phyloP scores from a whole-genome alignment of 257 asterid species.

The Cinchona pubescens region DNA sequence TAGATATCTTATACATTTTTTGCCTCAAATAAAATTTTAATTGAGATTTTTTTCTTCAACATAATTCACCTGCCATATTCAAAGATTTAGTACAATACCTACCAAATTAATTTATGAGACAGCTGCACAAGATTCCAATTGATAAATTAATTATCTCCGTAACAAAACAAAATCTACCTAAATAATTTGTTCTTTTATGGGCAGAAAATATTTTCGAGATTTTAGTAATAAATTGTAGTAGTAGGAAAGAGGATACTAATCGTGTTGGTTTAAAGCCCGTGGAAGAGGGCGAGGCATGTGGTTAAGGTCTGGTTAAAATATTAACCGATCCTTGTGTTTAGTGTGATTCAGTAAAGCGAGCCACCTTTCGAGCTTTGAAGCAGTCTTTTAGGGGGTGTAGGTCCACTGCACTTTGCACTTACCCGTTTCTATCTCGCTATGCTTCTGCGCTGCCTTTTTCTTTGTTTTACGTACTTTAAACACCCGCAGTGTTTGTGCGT shows the following conservation, averaged over 20 bases:
- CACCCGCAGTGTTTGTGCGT: background rate
- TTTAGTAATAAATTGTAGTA: background rate
- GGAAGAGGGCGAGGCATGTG: conserved; percentile 11
- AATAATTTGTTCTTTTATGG: background rate
- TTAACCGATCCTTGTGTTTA: conserved; percentile 8
- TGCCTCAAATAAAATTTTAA: background rate
- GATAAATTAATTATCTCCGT: background rate
- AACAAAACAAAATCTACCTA: background rate
- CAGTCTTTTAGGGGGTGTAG: background rate
- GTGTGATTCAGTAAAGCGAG: background rate
- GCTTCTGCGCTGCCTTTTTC: background rate
- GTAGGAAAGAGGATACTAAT: background rate
- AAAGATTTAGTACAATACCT: conserved; percentile 3
- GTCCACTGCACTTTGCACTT: conserved; percentile 12
- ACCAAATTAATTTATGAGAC: background rate
- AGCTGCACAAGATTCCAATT: background rate
- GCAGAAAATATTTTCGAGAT: background rate
- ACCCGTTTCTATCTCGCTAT: conserved; percentile 11
- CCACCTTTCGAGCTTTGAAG: conserved; percentile 19
- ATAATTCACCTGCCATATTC: background rate
- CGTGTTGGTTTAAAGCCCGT: background rate
- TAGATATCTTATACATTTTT: too few relatives aligned
- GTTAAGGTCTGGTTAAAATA: conserved; percentile 16
- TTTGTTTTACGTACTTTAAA: background rate
- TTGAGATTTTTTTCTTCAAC: background rate